Conservation (phyloP, 2,329 filamentous ascomycete genomes). For the Dothiorella sarmentorum region DNA sequence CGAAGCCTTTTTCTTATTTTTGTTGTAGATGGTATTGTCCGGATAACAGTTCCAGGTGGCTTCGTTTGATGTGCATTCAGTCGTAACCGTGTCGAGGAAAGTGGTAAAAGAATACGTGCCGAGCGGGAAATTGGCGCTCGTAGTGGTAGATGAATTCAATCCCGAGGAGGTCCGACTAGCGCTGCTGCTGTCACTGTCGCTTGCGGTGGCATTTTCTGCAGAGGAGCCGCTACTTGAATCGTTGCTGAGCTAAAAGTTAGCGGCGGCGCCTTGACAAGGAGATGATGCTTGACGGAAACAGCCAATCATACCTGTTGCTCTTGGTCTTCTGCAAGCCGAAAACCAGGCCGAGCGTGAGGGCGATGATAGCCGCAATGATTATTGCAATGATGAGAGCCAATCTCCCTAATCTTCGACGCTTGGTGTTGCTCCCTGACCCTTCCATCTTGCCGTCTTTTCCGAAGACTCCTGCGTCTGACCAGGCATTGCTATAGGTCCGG, state of each 20-base stretch:
- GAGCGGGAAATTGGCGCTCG: constrained; percentile 51
- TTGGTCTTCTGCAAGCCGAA: constrained; percentile 41
- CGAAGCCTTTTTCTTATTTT: constrained; percentile 38
- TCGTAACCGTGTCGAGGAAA: constrained; percentile 51
- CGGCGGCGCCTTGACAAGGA: background rate
- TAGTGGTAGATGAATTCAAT: constrained; percentile 18
- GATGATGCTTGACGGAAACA: background rate
- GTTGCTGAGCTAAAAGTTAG: background rate
- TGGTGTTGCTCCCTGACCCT: constrained; percentile 19
- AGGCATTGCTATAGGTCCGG: constrained; percentile 33
- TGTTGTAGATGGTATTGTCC: constrained; percentile 50
- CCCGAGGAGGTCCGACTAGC: background rate
- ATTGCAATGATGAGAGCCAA: constrained; percentile 34
- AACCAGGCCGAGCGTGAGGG: constrained; percentile 38
- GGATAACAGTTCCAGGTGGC: constrained; percentile 63
- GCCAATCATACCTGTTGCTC: constrained; percentile 15
- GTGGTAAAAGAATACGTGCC: constrained; percentile 62
- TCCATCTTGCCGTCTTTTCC: constrained; percentile 30
- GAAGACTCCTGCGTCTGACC: constrained; percentile 29
- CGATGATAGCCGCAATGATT: constrained; percentile 34
- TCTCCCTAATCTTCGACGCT: constrained; percentile 40
- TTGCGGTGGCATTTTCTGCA: background rate
- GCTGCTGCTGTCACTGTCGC: background rate
- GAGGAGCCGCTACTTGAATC: constrained; percentile 1
- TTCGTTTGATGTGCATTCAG: constrained; percentile 57